Evolutionary conservation across 768 basidiomycete genomes (phyloP).

Genomic region (Clitopilus hobsonii): DNA sequence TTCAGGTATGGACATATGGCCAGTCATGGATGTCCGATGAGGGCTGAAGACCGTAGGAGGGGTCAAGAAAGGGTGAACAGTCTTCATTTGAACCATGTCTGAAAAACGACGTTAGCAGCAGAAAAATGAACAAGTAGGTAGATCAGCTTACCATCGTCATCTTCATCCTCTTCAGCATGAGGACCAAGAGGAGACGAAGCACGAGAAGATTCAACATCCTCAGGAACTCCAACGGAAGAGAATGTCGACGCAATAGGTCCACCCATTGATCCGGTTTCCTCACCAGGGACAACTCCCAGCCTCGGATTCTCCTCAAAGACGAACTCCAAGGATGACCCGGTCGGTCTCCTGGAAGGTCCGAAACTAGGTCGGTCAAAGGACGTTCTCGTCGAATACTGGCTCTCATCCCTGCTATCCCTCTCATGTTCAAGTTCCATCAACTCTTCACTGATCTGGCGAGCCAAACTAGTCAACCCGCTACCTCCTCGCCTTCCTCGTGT

Average conservation of each 20-base stretch:
- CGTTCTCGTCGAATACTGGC: slow-evolving; percentile 23
- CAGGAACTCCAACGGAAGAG: slow-evolving; percentile 39
- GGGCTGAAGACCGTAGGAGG: slow-evolving; percentile 38
- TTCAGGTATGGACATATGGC: slow-evolving; percentile 26
- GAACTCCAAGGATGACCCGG: slow-evolving; percentile 30
- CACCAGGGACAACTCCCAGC: slow-evolving; percentile 17
- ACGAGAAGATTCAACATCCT: slow-evolving; percentile 42
- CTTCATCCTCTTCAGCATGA: slow-evolving; percentile 19
- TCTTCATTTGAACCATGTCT: slow-evolving; percentile 48
- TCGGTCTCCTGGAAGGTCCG: slow-evolving; percentile 17
- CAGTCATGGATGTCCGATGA: slow-evolving; percentile 34
- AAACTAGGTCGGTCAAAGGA: background rate
- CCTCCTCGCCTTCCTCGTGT: slow-evolving; percentile 28
- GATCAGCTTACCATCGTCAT: slow-evolving; percentile 33
- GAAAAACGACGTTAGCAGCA: slow-evolving; percentile 4
- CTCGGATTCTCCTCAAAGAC: slow-evolving; percentile 30
- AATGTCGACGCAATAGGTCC: slow-evolving; percentile 29
- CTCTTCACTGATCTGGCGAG: slow-evolving; percentile 47
- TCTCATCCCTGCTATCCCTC: slow-evolving; percentile 26
- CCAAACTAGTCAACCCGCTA: slow-evolving; percentile 44
- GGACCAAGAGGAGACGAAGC: slow-evolving; percentile 34
- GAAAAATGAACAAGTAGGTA: background rate
- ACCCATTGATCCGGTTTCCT: slow-evolving; percentile 8
- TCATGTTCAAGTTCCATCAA: slow-evolving; percentile 36
- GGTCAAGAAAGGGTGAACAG: slow-evolving; percentile 45